Evolutionary conservation across 768 basidiomycete species (phyloP), one percentile per base, ranked within the genome.

Genomic region (Holtermanniella nyarrowii): DNA sequence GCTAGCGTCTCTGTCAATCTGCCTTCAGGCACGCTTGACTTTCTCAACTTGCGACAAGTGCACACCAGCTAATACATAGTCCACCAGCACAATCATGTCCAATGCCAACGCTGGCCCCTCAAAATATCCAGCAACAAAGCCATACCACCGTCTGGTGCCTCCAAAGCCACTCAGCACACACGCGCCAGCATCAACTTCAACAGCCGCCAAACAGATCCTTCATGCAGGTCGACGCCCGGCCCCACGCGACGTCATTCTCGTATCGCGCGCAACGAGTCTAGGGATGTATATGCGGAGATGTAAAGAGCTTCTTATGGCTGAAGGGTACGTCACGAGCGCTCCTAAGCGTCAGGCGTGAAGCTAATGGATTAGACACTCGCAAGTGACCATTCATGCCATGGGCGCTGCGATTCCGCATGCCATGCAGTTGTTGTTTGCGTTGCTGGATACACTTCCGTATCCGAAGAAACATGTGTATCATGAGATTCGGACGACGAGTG

Each of bases 361-460:
- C 31, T 37, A 16, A 37, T 37, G 10, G 10, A 37, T 7, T 26
- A 68, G 69, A 5, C 62, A 63, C 25, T 58, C 59, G 12, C 52
- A 50, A 10, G 49, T 73, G 4, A 60, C 61, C 22, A 48, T 73
- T 1, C 68, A 72, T 44, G 68, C 70, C 1, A 43, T 73, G 20
- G 56, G 59, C 2, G 66, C 70, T 0, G 68, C 72, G 1, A 72
- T 73, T 11, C 72, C 72, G 1, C 72, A 72, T 44, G 54, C 61
- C 11, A 44, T 73, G 12, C 52, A 66, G 1, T 58, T 73, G 3
- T 55, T 73, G 10, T 63, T 72, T 50, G 59, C 72, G 4, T 44
- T 73, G 4, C 49, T 70, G n/a, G 66, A 71, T 44, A 58, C 70
- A 24, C 54, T 73, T 21, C 72, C 72, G 1, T 73, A 62, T 53